phyloP scores from a whole-genome alignment of 75 land plant genomes.

The Azolla pinnata region DNA sequence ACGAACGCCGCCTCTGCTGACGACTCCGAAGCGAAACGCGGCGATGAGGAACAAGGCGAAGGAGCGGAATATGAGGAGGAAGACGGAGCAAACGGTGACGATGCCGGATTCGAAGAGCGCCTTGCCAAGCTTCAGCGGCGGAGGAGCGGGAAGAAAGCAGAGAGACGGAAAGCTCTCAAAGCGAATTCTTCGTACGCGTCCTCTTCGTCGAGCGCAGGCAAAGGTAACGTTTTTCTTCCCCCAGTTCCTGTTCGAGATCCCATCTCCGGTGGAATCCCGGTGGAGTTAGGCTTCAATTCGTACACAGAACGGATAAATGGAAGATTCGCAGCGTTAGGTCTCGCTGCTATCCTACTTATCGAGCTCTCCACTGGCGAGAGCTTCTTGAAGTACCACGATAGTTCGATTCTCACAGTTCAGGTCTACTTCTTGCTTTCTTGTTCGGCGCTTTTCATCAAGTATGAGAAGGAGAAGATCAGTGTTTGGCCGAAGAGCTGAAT shows the following conservation, averaged over 20 bases:
- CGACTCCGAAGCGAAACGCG: no score
- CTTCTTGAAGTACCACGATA: conserved; percentile 50
- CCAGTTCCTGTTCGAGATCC: conserved; percentile 64
- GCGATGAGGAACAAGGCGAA: neutral
- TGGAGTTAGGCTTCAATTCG: conserved; percentile 72
- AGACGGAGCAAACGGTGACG: neutral
- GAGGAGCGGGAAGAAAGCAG: conserved; percentile 78
- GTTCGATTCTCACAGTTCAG: conserved; percentile 50
- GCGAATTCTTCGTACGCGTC: conserved; percentile 13
- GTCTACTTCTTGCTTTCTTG: conserved; percentile 52
- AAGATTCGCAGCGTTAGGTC: conserved; percentile 54
- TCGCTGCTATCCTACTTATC: conserved; percentile 63
- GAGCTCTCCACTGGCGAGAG: conserved; percentile 67
- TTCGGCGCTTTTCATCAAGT: conserved; percentile 57
- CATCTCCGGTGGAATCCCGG: conserved; percentile 44
- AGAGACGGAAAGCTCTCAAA: conserved; percentile 40
- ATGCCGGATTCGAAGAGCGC: conserved; percentile 51
- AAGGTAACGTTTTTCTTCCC: conserved; percentile 42
- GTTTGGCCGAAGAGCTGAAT: conserved; percentile 62
- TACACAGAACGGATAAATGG: conserved; percentile 74
- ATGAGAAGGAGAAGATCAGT: conserved; percentile 74
- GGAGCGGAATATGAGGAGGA: neutral
- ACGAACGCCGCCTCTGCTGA: no score
- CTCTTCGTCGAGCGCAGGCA: conserved; percentile 7
- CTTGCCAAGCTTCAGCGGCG: conserved; percentile 46